Conservation (phyloP, 176 grass and related monocot genomes). For the Pontederia crassipes region DNA sequence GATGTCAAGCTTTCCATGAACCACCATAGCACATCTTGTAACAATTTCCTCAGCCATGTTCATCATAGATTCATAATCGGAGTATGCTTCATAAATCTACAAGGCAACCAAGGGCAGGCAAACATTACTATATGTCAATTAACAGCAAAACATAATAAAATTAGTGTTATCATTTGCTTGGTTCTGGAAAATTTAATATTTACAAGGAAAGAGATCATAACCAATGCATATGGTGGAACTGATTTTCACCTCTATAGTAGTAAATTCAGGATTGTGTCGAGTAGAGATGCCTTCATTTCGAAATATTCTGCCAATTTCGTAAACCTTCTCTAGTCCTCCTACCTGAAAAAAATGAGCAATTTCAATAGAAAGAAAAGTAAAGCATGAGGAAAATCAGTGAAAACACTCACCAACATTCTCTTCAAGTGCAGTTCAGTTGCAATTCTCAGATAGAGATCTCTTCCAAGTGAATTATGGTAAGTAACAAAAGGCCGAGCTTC, state of each 20-base stretch:
- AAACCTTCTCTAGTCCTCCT: slow-evolving; percentile 95
- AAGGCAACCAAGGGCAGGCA: slow-evolving; percentile 21
- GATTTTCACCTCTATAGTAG: slow-evolving; percentile 73
- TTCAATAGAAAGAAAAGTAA: background rate
- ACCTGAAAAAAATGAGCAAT: slow-evolving; percentile 35
- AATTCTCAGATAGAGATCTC: slow-evolving; percentile 98
- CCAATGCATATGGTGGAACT: background rate
- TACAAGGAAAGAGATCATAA: slow-evolving; percentile 15
- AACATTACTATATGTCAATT: slow-evolving; percentile 1
- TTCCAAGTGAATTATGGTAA: slow-evolving; percentile 95
- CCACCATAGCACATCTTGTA: slow-evolving; percentile 66
- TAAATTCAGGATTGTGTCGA: slow-evolving; percentile 99
- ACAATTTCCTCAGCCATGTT: slow-evolving; percentile 92
- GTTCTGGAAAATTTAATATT: background rate
- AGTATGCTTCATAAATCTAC: slow-evolving; percentile 99
- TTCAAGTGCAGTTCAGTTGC: slow-evolving; percentile 94
- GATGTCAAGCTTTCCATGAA: slow-evolving; percentile 69
- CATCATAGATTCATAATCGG: slow-evolving; percentile 99
- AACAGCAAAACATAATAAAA: background rate
- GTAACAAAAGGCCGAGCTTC: slow-evolving; percentile 97
- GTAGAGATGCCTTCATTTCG: slow-evolving; percentile 97
- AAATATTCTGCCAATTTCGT: slow-evolving; percentile 97
- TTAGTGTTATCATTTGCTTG: background rate
- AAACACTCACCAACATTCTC: slow-evolving; percentile 86
- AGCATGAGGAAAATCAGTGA: slow-evolving; percentile 20